Base-by-base conservation (phyloP, 2,329 filamentous ascomycete genomes). In the Cercospora zeina region DNA sequence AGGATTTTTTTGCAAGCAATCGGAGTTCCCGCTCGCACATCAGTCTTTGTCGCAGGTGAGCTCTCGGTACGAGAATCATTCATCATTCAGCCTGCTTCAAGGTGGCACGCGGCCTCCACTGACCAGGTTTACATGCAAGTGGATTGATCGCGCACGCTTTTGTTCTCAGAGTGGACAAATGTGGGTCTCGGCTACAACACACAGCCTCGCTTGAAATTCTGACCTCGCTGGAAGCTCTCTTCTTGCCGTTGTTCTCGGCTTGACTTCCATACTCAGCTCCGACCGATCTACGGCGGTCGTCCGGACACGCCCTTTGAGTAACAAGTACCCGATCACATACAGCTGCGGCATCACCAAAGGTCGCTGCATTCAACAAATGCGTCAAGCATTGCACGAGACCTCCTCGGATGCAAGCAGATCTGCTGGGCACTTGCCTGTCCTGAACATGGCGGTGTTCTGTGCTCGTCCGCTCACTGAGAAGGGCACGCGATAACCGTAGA, bases 111-210 rank as follows among this genome's bases (percentile, higher is more conserved):
- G 27, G n/a, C 27, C 31, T 16, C 49, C 14, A 53, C 30, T 53
- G 49, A 53, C 27, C 49, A 33, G 49, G 49, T 34, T 53, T 21
- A 11, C 16, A 14, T 10, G 49, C 42, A 53, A 34, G 49, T 53
- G 49, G 49, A 21, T 8, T 11, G 9, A 27, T 19, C n/a, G 31
- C 30, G 49, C 31, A 10, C 27, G 49, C 49, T n/a, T 30, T 14
- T 33, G 33, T 24, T 31, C 49, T 34, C 31, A 34, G 33, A 53
- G 31, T 53, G 27, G 49, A 21, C 49, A 34, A 33, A 14, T 31
- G 49, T 53, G 49, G 49, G 31, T 11, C 49, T 53, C 49, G 49
- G 49, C 31, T 53, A n/a, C 49, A 53, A 16, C 49, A 16, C 27
- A 53, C 49, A 34, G 11, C 49, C 49, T 27, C 31, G 49, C 31